These are phyloP conservation scores for Xylaria sp. DNA, from an alignment of 2,329 filamentous ascomycete species.

Conservation along the genomic window DNA sequence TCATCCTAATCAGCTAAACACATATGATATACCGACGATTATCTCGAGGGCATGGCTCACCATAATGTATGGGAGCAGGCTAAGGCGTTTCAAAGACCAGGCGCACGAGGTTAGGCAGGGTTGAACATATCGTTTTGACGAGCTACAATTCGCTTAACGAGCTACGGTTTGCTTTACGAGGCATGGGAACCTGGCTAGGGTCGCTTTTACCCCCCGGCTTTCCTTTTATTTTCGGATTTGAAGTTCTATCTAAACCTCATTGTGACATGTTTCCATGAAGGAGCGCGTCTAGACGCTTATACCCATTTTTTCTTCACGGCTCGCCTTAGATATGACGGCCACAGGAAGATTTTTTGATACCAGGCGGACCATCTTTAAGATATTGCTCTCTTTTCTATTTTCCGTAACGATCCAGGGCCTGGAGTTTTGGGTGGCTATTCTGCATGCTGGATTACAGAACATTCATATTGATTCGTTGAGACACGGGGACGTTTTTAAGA, in stretches of 20 bases:
- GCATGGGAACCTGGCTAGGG: slow-evolving; percentile 9
- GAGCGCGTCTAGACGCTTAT: slow-evolving; percentile 27
- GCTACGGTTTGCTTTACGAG: slow-evolving; percentile 5
- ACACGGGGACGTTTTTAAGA: not conserved
- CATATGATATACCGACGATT: slow-evolving; percentile 15
- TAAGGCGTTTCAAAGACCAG: slow-evolving; percentile 25
- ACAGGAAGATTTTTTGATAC: slow-evolving; percentile 17
- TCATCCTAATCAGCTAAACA: slow-evolving; percentile 5
- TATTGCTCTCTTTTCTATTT: slow-evolving; percentile 12
- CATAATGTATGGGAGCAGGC: slow-evolving; percentile 9
- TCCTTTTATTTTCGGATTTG: not conserved
- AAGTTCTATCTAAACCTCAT: not conserved
- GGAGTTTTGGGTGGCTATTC: slow-evolving; percentile 23
- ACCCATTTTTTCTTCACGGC: slow-evolving; percentile 11
- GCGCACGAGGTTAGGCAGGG: slow-evolving; percentile 22
- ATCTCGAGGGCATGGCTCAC: slow-evolving; percentile 7
- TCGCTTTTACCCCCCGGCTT: not conserved
- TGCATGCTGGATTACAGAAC: slow-evolving; percentile 22
- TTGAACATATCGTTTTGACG: slow-evolving; percentile 13
- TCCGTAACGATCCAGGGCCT: not conserved
- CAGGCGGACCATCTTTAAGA: slow-evolving; percentile 19
- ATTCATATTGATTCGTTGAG: slow-evolving; percentile 6
- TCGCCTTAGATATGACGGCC: slow-evolving; percentile 19
- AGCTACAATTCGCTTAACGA: slow-evolving; percentile 5
- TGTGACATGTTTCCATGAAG: slow-evolving; percentile 26